Base-by-base conservation (phyloP, 176 grass and related monocot species). In the Oryza meyeriana region DNA sequence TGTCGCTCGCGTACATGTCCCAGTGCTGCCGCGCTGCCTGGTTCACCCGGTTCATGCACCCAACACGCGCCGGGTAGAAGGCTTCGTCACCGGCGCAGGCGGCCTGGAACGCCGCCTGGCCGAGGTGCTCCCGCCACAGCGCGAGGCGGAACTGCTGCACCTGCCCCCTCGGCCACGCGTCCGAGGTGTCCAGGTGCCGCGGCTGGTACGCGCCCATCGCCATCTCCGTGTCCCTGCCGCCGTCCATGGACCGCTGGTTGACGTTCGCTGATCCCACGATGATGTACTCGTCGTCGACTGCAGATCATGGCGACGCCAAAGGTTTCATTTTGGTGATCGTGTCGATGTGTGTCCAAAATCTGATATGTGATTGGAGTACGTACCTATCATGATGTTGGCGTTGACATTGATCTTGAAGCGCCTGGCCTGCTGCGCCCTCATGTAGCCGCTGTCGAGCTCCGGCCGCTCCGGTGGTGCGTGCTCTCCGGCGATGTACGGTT, bases 321-420 rank as follows among this genome's bases (percentile, higher is more conserved):
- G 32, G 32, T 4, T 33, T 33, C 32, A 4, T 33, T 33, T 33
- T 33, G 32, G 32, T 33, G 32, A 33, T 33, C 32, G 4, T 33
- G 32, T 33, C 32, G 36, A 39, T 39, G n/a, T n/a, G n/a, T n/a
- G 36, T 39, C 36, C 36, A 39, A 9, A 39, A 39, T 8, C 36
- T 5, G 14, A 61, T n/a, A 25, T 25, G 22, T 1, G 22, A 33
- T 33, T 25, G 30, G 4, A n/a, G n/a, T n/a, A n/a, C 9, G 50
- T 24, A 88, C 85, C 85, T 6, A 89, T 89, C 81, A 89, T 89
- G 20, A 83, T 11, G 28, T 89, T 89, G 5, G 87, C 48, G 22
- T 89, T 81, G 14, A 89, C 87, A 9, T 89, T 84, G 61, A 89
- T 80, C 33, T 74, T 48, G 82, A 89, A 89, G 14, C 87, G 38